These are phyloP conservation scores for Diaporthe aspalathi DNA, from an alignment of 2,329 filamentous ascomycete species.

Conservation along the genomic window DNA sequence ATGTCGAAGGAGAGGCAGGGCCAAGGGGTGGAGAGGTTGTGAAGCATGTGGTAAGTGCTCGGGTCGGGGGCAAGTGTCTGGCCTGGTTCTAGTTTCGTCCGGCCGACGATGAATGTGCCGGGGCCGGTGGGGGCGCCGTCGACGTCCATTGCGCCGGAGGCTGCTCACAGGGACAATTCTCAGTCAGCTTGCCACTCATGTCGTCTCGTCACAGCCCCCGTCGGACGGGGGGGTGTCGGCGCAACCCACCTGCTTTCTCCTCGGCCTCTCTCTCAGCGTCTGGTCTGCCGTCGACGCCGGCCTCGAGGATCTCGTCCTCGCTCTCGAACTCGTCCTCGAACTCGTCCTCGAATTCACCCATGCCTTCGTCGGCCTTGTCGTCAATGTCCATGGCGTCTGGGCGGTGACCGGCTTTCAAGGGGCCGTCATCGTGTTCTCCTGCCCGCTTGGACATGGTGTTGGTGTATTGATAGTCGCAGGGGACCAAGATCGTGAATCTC, in stretches of 20 bases:
- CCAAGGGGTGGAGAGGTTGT: conserved; percentile 94
- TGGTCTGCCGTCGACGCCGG: conserved; percentile 90
- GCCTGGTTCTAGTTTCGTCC: conserved; percentile 89
- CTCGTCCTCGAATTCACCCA: conserved; percentile 93
- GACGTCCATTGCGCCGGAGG: conserved; percentile 81
- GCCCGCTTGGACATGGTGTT: conserved; percentile 70
- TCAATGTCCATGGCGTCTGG: conserved; percentile 75
- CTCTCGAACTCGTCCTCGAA: conserved; percentile 93
- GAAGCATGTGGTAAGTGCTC: conserved; percentile 97
- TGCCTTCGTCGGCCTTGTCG: conserved; percentile 64
- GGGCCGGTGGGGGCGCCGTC: conserved; percentile 67
- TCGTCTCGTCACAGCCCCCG: background rate
- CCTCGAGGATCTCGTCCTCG: conserved; percentile 90
- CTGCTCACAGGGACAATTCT: conserved; percentile 38
- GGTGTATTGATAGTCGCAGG: background rate
- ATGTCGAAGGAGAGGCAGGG: conserved; percentile 97
- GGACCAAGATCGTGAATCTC: no score
- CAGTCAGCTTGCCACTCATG: background rate
- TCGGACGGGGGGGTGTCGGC: background rate
- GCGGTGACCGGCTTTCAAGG: conserved; percentile 71
- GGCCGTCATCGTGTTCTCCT: conserved; percentile 61
- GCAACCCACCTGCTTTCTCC: conserved; percentile 73
- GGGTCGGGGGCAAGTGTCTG: conserved; percentile 92
- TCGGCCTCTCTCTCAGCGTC: conserved; percentile 94
- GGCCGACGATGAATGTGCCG: conserved; percentile 93